Evolutionary conservation across 1,284 basidiomycete genomes (phyloP), one percentile per base, ranked within the genome.

Genomic region (Cystobasidium sp.): DNA sequence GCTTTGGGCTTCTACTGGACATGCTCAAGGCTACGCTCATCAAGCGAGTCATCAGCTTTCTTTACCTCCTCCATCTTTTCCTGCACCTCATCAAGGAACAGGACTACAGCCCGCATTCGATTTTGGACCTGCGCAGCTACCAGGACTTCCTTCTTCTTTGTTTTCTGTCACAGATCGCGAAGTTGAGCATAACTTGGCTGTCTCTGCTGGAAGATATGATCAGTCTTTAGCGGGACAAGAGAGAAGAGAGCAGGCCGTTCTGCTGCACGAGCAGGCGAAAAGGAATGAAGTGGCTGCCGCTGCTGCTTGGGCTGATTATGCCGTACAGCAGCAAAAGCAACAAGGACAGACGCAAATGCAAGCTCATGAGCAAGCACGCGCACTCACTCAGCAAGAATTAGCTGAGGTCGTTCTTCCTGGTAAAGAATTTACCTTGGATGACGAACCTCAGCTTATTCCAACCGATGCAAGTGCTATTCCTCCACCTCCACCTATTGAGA

Each of bases 401-500:
- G 39, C 69, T 55, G 61, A 61, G 43, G n/a, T 58, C 18, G 61
- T 55, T 52, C n/a, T 71, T n/a, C 61, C 62, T 18, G 41, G 61
- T 16, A 52, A 39, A 31, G 43, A 63, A 65, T 20, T 64, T n/a
- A 68, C 67, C 12, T 24, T 47, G 16, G 51, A 55, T 55, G 69
- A 76, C 55, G 75, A 75, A 31, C 76, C 77, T 69, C 75, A 80
- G 64, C 71, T 80, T 55, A 77, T 78, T 63, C 68, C 78, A n/a
- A 75, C 76, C 65, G 68, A 75, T n/a, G 75, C 75, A 44, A 78
- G 78, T 58, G 53, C 75, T 22, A 78, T 80, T 16, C 79, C 79
- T 39, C 78, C 79, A 18, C 79, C 78, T 39, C 79, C 78, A 37
- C 52, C 79, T 47, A 67, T 80, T 70, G 78, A 79, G 67, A 77